Percentiles rank a stretch among this genome's conserved stretches.
Evolutionary conservation across 2,329 filamentous ascomycete species (phyloP).

Genomic region (Graphium sp.): DNA sequence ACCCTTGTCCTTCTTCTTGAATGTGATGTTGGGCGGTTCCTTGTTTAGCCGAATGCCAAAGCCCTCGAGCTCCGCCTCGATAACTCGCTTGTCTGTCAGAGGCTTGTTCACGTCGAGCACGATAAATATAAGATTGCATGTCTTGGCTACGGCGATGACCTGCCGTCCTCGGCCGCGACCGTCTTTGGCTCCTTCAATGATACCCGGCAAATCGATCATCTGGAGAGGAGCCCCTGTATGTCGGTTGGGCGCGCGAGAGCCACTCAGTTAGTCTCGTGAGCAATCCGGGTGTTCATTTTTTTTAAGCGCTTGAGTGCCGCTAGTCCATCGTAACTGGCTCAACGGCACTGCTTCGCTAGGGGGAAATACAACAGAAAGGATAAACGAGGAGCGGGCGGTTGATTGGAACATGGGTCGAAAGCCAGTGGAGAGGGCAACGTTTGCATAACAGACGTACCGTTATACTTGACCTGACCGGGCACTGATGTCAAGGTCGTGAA

Average conservation of each 20-base stretch:
- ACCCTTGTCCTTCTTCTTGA: constrained; percentile 98
- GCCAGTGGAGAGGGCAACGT: no score
- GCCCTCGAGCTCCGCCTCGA: constrained; percentile 87
- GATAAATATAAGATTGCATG: constrained; percentile 97
- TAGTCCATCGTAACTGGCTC: constrained; percentile 4
- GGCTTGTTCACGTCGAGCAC: constrained; percentile 98
- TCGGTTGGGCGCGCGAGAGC: not conserved
- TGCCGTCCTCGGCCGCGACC: constrained; percentile 94
- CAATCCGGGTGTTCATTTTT: no score
- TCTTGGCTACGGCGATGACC: constrained; percentile 97
- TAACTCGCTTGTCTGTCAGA: constrained; percentile 87
- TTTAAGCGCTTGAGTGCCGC: not conserved
- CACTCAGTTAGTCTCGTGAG: no score
- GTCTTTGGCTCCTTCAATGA: constrained; percentile 97
- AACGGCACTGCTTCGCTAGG: no score
- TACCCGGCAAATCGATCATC: constrained; percentile 96
- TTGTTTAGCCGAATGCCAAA: constrained; percentile 99
- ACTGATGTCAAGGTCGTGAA: constrained; percentile 98
- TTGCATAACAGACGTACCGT: constrained; percentile 37
- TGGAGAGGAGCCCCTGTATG: constrained; percentile 71
- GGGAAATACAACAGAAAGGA: not conserved
- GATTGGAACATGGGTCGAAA: no score
- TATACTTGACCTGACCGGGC: constrained; percentile 89
- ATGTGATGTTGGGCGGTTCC: constrained; percentile 91
- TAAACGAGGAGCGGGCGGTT: constrained; percentile 7